Evolutionary conservation across 192 early-diverging fungal species (phyloP).

Genomic region (Dimargaris verticillata): DNA sequence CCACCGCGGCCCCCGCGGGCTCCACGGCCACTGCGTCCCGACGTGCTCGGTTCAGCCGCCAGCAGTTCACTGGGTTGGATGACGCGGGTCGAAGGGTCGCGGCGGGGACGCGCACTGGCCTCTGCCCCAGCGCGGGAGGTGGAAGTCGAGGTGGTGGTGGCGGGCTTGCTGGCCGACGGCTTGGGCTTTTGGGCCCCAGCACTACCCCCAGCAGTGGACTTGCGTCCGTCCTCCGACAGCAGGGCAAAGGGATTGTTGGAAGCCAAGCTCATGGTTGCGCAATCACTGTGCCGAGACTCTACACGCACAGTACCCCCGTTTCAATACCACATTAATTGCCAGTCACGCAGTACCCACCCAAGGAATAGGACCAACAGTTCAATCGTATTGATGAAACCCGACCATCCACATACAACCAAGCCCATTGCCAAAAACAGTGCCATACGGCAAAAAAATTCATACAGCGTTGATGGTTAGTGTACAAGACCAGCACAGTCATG

Average conservation of each 20-base stretch:
- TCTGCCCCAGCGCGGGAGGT: constrained; percentile 11
- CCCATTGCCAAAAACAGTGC: too few relatives aligned
- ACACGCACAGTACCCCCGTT: too few relatives aligned
- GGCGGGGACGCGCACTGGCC: not conserved
- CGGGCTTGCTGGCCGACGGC: constrained; percentile 17
- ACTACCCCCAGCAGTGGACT: constrained; percentile 24
- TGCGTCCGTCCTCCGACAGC: constrained; percentile 40
- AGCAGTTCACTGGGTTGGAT: constrained; percentile 13
- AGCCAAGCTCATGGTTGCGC: constrained; percentile 30
- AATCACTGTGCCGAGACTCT: constrained; percentile 3
- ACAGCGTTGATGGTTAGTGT: too few relatives aligned
- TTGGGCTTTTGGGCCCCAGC: constrained; percentile 21
- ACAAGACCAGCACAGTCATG: too few relatives aligned
- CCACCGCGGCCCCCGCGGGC: constrained; percentile 27
- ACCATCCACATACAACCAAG: too few relatives aligned
- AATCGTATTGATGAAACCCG: too few relatives aligned
- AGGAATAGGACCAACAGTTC: too few relatives aligned
- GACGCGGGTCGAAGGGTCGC: constrained; percentile 14
- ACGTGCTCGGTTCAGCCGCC: constrained; percentile 17
- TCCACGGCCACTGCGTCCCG: constrained; percentile 18
- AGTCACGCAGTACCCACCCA: too few relatives aligned
- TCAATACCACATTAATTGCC: too few relatives aligned
- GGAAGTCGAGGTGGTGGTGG: constrained; percentile 14
- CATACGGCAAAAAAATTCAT: too few relatives aligned
- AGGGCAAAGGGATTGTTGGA: constrained; percentile 54